Evolutionary conservation across 1,284 basidiomycete species (phyloP).

Genomic region (Marasmius oreades): DNA sequence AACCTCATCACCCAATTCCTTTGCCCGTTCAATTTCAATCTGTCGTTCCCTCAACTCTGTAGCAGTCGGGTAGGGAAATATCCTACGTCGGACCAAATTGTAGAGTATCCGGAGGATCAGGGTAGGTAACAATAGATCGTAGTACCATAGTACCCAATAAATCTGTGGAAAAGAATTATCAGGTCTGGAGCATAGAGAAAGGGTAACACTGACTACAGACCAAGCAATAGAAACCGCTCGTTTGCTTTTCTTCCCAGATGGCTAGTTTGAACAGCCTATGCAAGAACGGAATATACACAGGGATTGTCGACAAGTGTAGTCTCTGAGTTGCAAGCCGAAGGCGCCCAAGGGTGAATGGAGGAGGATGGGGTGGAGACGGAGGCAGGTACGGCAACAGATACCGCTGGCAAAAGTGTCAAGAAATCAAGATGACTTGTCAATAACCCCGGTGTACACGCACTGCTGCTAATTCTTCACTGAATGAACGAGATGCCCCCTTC

Average conservation of each 20-base stretch:
- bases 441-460: constrained; percentile 26
- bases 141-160: constrained; percentile 64
- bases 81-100: constrained; percentile 43
- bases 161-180: constrained; percentile 29
- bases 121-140: constrained; percentile 51
- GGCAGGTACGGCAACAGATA: constrained; percentile 47
- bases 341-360: constrained; percentile 51
- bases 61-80: constrained; percentile 54
- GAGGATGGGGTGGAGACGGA: constrained; percentile 29
- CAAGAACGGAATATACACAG: constrained; percentile 46
- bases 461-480: constrained; percentile 38
- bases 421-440: constrained; percentile 4
- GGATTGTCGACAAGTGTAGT: constrained; percentile 49
- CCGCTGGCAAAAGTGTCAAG: constrained; percentile 32
- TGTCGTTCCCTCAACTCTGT: constrained; percentile 50
- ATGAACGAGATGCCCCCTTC: not conserved
- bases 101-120: constrained; percentile 46
- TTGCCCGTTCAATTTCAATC: constrained; percentile 42
- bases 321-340: constrained; percentile 51
- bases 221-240: constrained; percentile 45
- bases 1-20: constrained; percentile 49
- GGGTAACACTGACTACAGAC: constrained; percentile 32
- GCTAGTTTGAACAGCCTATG: constrained; percentile 40
- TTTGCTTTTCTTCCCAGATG: constrained; percentile 48
- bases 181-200: constrained; percentile 7